phyloP scores from a whole-genome alignment of 2,329 filamentous ascomycete genomes.

The Cyclaneusma minus region DNA sequence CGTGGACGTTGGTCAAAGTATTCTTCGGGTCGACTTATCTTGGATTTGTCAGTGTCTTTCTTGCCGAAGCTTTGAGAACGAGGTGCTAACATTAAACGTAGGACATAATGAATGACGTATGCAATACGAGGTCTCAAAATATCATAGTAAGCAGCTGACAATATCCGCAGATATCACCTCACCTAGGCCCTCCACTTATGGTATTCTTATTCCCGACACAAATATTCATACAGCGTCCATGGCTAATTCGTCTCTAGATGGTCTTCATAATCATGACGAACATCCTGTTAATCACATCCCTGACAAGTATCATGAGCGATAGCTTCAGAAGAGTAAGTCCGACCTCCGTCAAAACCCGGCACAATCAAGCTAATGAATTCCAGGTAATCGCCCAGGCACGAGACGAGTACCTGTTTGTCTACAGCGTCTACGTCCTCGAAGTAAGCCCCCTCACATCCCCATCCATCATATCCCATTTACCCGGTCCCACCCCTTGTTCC shows the following conservation, averaged over 20 bases:
- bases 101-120: slow-evolving; percentile 43
- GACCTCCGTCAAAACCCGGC: slow-evolving; percentile 7
- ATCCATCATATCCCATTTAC: slow-evolving; percentile 3
- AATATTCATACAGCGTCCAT: background rate
- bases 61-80: slow-evolving; percentile 1
- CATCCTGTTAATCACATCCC: slow-evolving; percentile 62
- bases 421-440: slow-evolving; percentile 47
- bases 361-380: background rate
- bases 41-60: slow-evolving; percentile 41
- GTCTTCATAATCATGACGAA: slow-evolving; percentile 66
- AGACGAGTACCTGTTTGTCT: slow-evolving; percentile 71
- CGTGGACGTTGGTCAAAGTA: slow-evolving; percentile 63
- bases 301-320: slow-evolving; percentile 67
- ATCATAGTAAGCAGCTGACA: slow-evolving; percentile 1
- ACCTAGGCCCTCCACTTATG: slow-evolving; percentile 35
- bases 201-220: slow-evolving; percentile 13
- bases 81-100: no score
- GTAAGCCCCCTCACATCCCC: slow-evolving; percentile 4
- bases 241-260: no score
- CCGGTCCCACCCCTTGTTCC: slow-evolving; percentile 24
- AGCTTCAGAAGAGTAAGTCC: slow-evolving; percentile 53
- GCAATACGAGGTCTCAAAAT: slow-evolving; percentile 8
- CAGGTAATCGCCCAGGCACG: slow-evolving; percentile 42
- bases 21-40: slow-evolving; percentile 66
- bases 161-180: slow-evolving; percentile 24